A percentile compares a stretch with the other conserved stretches of the same genome.
Evolutionary conservation across 305 asterid genomes (phyloP).

Genomic region (Fraxinus angustifolia): DNA sequence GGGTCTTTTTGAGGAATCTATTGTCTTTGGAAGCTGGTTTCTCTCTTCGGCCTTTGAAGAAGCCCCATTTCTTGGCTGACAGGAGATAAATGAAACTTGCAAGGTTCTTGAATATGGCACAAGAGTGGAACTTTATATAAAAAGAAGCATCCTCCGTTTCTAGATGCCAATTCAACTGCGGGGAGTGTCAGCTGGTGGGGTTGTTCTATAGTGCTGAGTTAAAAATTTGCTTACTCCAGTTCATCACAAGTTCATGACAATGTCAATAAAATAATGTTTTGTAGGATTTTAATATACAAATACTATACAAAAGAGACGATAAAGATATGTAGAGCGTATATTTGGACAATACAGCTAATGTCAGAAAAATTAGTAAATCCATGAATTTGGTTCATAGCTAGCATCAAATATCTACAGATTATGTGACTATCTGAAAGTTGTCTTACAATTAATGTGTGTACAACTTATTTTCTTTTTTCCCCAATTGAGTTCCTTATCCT

Average conservation of each 20-base stretch:
- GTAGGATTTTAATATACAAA: background rate
- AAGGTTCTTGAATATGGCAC: constrained; percentile 1
- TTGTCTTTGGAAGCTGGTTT: background rate
- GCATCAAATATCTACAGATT: background rate
- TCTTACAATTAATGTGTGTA: background rate
- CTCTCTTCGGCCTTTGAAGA: background rate
- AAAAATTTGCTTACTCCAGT: background rate
- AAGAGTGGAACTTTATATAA: background rate
- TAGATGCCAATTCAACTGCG: background rate
- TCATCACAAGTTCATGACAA: background rate
- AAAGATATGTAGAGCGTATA: background rate
- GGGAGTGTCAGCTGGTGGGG: constrained; percentile 1
- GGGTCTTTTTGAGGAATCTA: background rate
- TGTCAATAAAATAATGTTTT: background rate
- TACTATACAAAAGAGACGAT: background rate
- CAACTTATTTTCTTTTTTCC: background rate
- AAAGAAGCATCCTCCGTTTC: background rate
- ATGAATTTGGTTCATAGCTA: background rate
- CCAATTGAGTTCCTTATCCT: background rate
- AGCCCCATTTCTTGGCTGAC: background rate
- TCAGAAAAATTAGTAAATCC: background rate
- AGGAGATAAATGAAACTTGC: background rate
- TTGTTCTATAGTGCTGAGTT: background rate
- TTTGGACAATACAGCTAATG: background rate
- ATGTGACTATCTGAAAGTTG: background rate